These are phyloP conservation scores for Cladosporium sp. DNA, from an alignment of 2,329 filamentous ascomycete genomes.

Conservation along the genomic window DNA sequence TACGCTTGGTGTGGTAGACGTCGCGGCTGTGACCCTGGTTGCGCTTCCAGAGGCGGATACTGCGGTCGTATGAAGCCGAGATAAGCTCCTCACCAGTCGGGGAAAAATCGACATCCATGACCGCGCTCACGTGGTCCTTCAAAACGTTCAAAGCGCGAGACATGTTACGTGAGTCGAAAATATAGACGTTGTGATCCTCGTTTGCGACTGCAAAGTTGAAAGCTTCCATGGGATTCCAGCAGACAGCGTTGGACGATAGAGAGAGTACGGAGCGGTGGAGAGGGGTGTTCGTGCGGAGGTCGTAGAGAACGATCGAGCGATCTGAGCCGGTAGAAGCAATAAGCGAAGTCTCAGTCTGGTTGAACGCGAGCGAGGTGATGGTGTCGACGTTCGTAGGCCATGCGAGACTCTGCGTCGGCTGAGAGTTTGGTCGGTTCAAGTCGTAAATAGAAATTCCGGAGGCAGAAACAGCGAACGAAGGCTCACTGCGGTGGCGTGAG, in stretches of 20 bases:
- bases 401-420: slow-evolving; percentile 72
- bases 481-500: slow-evolving; percentile 72
- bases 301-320: slow-evolving; percentile 82
- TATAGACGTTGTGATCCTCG: slow-evolving; percentile 88
- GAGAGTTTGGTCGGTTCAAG: slow-evolving; percentile 68
- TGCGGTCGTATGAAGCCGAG: slow-evolving; percentile 82
- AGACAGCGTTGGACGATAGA: slow-evolving; percentile 75
- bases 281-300: slow-evolving; percentile 79
- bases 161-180: slow-evolving; percentile 93
- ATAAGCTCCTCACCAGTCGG: slow-evolving; percentile 93
- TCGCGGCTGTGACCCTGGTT: slow-evolving; percentile 80
- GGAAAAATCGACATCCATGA: slow-evolving; percentile 95
- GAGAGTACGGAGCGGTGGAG: slow-evolving; percentile 75
- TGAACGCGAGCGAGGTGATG: slow-evolving; percentile 83
- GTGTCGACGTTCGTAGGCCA: slow-evolving; percentile 91
- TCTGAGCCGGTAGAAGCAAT: slow-evolving; percentile 82
- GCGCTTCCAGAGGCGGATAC: slow-evolving; percentile 78
- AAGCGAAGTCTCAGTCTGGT: slow-evolving; percentile 88
- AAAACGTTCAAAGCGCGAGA: slow-evolving; percentile 82
- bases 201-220: slow-evolving; percentile 92
- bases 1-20: slow-evolving; percentile 94
- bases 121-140: slow-evolving; percentile 83
- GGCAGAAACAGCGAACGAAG: slow-evolving; percentile 71
- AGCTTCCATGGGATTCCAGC: slow-evolving; percentile 95
- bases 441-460: slow-evolving; percentile 84